phyloP scores from a whole-genome alignment of 2,329 filamentous ascomycete species.

The Exophiala phaeomuriformis region DNA sequence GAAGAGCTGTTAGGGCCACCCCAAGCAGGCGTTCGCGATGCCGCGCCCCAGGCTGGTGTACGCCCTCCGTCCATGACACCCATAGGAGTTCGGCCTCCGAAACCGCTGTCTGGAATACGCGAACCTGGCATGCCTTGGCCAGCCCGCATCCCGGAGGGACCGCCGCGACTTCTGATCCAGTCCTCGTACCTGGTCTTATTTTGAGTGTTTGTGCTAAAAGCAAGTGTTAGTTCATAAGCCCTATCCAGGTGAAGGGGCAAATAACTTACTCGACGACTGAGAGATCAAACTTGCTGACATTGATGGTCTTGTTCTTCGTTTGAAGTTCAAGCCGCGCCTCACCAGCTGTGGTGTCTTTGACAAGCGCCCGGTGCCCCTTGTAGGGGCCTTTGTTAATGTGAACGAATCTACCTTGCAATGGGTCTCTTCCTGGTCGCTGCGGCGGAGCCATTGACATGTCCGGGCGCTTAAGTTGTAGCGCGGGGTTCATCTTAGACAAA shows the following conservation, averaged over 20 bases:
- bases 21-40: constrained; percentile 36
- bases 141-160: constrained; percentile 19
- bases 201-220: constrained; percentile 18
- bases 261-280: constrained; percentile 68
- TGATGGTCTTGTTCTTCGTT: constrained; percentile 86
- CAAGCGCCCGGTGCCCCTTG: constrained; percentile 89
- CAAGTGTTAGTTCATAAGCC: constrained; percentile 20
- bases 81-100: constrained; percentile 64
- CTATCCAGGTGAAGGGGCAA: neutral
- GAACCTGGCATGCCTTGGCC: constrained; percentile 33
- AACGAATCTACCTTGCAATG: constrained; percentile 82
- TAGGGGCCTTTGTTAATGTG: constrained; percentile 78
- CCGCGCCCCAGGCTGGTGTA: constrained; percentile 68
- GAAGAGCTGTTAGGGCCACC: constrained; percentile 18
- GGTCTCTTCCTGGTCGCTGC: constrained; percentile 67
- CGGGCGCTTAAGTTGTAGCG: constrained; percentile 41
- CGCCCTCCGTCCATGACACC: constrained; percentile 54
- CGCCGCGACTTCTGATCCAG: constrained; percentile 23
- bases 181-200: constrained; percentile 24
- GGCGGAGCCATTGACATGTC: constrained; percentile 60
- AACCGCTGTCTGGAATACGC: constrained; percentile 46
- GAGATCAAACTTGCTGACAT: constrained; percentile 72
- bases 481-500: constrained; percentile 85
- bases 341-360: constrained; percentile 85
- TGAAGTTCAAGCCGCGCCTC: constrained; percentile 87